A percentile compares a stretch with the other conserved stretches of the same genome.
These are phyloP conservation scores for Alternaria dauci DNA, from an alignment of 2,329 filamentous ascomycete genomes.

Conservation along the genomic window DNA sequence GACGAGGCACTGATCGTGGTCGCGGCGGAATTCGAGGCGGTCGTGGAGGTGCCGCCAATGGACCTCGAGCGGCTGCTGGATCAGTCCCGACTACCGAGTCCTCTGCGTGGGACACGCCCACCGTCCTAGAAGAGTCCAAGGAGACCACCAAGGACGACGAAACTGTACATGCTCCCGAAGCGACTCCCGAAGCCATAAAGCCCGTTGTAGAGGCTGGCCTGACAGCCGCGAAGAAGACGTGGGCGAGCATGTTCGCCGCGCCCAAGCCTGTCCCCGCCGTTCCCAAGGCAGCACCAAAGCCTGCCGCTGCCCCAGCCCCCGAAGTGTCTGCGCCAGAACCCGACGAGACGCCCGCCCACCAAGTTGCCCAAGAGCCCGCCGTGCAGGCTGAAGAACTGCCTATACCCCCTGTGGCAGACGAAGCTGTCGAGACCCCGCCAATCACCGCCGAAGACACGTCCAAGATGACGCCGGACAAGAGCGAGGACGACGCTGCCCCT, in stretches of 20 bases:
- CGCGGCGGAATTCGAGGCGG: conserved; percentile 63
- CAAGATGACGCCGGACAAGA: conserved; percentile 47
- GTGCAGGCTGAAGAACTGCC: conserved; percentile 53
- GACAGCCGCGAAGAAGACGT: conserved; percentile 59
- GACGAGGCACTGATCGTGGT: conserved; percentile 67
- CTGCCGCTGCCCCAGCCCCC: conserved; percentile 47
- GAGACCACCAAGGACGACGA: conserved; percentile 38
- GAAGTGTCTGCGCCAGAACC: conserved; percentile 46
- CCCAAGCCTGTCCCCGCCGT: conserved; percentile 57
- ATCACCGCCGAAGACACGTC: conserved; percentile 37
- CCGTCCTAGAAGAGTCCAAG: conserved; percentile 26
- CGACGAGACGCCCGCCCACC: conserved; percentile 50
- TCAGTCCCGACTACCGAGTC: conserved; percentile 77
- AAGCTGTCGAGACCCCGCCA: conserved; percentile 46
- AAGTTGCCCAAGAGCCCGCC: conserved; percentile 50
- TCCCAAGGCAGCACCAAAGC: conserved; percentile 48
- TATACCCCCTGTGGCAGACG: conserved; percentile 48
- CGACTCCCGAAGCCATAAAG: conserved; percentile 28
- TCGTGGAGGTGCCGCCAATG: conserved; percentile 72
- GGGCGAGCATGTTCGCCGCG: conserved; percentile 63
- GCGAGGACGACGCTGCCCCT: conserved; percentile 61
- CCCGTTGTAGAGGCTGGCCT: conserved; percentile 37
- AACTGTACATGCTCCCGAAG: conserved; percentile 23
- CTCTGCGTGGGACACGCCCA: conserved; percentile 65
- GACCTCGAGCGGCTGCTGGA: conserved; percentile 61